Base-by-base conservation (phyloP, 345 rosid genomes). In the Eucalyptus lansdowneana region DNA sequence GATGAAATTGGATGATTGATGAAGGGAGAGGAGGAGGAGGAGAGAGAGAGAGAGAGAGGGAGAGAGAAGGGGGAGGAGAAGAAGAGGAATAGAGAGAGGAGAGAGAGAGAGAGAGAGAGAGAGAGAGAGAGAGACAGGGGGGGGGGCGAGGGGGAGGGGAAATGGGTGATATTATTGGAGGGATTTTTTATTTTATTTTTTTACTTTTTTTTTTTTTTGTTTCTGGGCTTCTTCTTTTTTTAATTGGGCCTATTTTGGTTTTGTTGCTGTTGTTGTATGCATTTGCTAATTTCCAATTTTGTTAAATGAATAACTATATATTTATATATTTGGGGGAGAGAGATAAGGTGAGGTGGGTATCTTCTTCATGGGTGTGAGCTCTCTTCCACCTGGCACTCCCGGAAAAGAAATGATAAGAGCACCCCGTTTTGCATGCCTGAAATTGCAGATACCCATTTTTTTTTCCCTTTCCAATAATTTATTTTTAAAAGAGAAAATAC, bases 1-100 rank as follows among this genome's bases (percentile, higher is more conserved):
- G 34, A 50, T 80, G 60, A 88, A 87, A 92, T 37, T 50, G 90
- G 91, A 86, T 19, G 93, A 88, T 85, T 90, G 89, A 69, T 51
- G 54, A 87, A 89, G 10, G 86, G 50, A 80, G 31, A 29, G 29
- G 88, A 31, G 47, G 29, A 37, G 34, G 42, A 9, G 22, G 6
- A 37, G 11, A 8, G 2, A 34, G 80, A 34, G 5, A 37, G 11
- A 8, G 2, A 9, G 80, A 34, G 4, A 19, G 7, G 4, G 25
- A 9, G 25, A 5, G 17, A 15, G 14, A 11, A 25, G 11, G 7
- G 19, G 3, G 22, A 17, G 22, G 22, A 15, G 80, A 15, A 10
- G 21, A n/a, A n/a, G 76, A 58, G 76, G 5, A n/a, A 65, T 14
- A 62, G 76, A 14, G 17, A 65, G 44, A 1, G 40, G 24, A 34